Evolutionary conservation across 2,329 filamentous ascomycete species (phyloP).

Genomic region (Cephalotrichum gorgonifer): DNA sequence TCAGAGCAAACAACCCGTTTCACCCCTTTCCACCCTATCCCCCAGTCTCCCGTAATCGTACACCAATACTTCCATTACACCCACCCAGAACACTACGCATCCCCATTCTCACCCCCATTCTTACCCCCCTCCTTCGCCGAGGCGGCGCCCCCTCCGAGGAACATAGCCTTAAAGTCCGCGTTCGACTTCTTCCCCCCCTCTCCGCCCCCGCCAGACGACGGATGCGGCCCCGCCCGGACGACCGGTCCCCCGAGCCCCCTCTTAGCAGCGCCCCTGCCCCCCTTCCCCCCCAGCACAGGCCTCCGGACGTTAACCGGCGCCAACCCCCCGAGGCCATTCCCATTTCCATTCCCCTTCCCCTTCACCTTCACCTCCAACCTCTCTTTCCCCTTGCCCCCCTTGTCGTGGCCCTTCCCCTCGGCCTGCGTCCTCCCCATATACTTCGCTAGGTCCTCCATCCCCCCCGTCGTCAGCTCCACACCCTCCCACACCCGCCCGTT

Average conservation of each 20-base stretch:
- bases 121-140: too few relatives aligned
- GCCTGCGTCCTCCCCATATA: neutral
- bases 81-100: too few relatives aligned
- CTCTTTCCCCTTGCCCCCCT: neutral
- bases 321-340: too few relatives aligned
- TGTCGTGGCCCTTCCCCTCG: neutral
- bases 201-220: conserved; percentile 13
- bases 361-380: neutral
- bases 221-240: conserved; percentile 9
- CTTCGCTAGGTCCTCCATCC: conserved; percentile 20
- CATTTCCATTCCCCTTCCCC: too few relatives aligned
- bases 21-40: too few relatives aligned
- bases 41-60: too few relatives aligned
- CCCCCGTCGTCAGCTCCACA: conserved; percentile 36
- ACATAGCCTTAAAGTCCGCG: conserved; percentile 47
- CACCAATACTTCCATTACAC: too few relatives aligned
- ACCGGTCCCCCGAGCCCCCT: conserved; percentile 21
- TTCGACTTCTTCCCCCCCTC: conserved; percentile 27
- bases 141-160: conserved; percentile 17
- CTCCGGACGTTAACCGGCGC: conserved; percentile 6
- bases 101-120: too few relatives aligned
- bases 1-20: too few relatives aligned
- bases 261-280: too few relatives aligned
- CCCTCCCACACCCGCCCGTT: conserved; percentile 45
- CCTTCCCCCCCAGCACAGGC: conserved; percentile 19